Base-by-base conservation (phyloP, 2,329 filamentous ascomycete species). In the Aspergillus glaucus region DNA sequence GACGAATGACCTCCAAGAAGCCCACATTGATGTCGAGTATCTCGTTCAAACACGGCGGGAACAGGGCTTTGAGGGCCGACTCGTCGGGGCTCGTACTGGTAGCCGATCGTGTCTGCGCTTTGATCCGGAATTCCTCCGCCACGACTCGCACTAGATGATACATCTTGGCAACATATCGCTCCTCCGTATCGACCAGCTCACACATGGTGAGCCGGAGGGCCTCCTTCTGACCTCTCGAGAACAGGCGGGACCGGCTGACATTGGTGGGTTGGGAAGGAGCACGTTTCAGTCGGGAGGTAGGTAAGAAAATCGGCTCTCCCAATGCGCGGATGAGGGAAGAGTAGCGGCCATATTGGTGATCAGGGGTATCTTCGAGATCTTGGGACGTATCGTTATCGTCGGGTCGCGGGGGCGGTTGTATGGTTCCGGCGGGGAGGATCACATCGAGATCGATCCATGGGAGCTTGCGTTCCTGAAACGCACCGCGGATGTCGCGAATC, bases 181-280 rank as follows among this genome's bases (percentile, higher is more conserved):
- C 89, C 67, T 98, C 93, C 0, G 93, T 98, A 61, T 95, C 88
- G 30, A 96, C 81, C 51, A 97, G 73, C 67, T 98, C 93, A 50
- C 82, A 84, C 77, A 98, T 84, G 67, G 95, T 92, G 68, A 91
- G 86, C 37, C 91, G 83, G 56, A 96, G 74, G 46, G 87, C 86
- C 57, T 90, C 79, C 63, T 95, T 94, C 62, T 96, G 88, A 49
- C 87, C 83, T 57, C 83, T 84, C 32, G 85, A 79, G 61, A 96
- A 94, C 0, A 85, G 81, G 59, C 85, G 87, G 58, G 81, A 87
- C 56, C 86, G 79, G 65, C 88, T 93, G 43, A 93, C 73, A 34
- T 88, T 84, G 36, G 84, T 90, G 6, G 91, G 87, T 62, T 88
- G 89, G 5, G 91, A 96, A 2, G 92, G 90, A 2, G 90, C 90